These are phyloP conservation scores for Colletotrichum sp. DNA, from an alignment of 2,329 filamentous ascomycete species.

Conservation along the genomic window DNA sequence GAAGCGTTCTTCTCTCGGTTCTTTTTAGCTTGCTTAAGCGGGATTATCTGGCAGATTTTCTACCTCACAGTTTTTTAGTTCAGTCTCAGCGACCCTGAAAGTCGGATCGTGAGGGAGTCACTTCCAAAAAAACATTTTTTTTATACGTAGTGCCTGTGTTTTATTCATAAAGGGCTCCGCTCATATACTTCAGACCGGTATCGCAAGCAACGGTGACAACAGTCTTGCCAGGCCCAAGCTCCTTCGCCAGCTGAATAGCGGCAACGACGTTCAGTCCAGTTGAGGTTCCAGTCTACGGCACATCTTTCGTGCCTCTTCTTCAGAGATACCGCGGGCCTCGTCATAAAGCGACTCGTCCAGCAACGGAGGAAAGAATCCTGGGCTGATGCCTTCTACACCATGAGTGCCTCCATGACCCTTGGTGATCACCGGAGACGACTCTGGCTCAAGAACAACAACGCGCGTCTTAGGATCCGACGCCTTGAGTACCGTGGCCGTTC, in stretches of 20 bases:
- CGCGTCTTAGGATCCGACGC: background rate
- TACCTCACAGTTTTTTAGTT: background rate
- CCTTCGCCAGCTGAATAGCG: background rate
- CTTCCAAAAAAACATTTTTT: background rate
- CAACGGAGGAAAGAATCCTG: background rate
- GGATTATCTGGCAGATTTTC: background rate
- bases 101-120: background rate
- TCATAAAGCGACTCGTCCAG: constrained; percentile 3
- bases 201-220: constrained; percentile 9
- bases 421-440: background rate
- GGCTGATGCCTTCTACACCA: background rate
- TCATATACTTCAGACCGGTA: constrained; percentile 5
- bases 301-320: background rate
- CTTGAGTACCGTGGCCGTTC: background rate
- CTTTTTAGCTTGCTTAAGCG: background rate
- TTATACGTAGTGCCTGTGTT: background rate
- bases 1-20: background rate
- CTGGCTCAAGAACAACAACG: constrained; percentile 7
- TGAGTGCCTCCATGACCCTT: background rate
- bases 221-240: background rate
- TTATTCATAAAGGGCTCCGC: background rate
- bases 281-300: background rate
- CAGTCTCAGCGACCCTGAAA: background rate
- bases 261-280: background rate
- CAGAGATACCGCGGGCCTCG: background rate